These are phyloP conservation scores for Wickerhamomyces bisporus DNA, from an alignment of 805 yeast genomes.

Conservation along the genomic window DNA sequence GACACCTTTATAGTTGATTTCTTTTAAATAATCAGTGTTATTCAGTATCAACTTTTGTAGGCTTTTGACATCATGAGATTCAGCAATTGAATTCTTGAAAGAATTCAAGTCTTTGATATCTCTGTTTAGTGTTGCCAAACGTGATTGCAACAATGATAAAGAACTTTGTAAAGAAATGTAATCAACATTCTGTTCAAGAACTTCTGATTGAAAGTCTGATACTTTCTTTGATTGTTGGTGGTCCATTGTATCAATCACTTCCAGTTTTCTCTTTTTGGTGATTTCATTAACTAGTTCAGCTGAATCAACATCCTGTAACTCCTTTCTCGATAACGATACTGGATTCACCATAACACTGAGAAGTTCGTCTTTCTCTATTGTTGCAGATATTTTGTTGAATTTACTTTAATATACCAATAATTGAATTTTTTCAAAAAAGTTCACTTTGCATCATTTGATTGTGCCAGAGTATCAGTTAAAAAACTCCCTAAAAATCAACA, in stretches of 20 bases:
- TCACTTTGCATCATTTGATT: no score
- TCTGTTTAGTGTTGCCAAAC: conserved; percentile 11
- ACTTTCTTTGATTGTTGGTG: conserved; percentile 4
- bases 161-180: conserved; percentile 20
- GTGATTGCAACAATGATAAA: conserved; percentile 16
- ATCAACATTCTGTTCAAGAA: conserved; percentile 19
- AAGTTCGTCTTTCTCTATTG: no score
- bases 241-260: not conserved
- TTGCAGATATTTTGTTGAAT: no score
- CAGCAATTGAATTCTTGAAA: conserved; percentile 16
- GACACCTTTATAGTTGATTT: conserved; percentile 22
- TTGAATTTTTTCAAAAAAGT: no score
- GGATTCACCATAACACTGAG: no score
- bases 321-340: no score
- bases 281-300: no score
- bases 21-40: conserved; percentile 19
- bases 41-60: conserved; percentile 8
- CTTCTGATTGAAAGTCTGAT: conserved; percentile 10
- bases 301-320: no score
- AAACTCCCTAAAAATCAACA: no score
- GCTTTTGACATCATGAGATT: conserved; percentile 14
- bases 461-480: no score
- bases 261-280: not conserved
- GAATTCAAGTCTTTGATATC: conserved; percentile 19
- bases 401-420: no score